These are phyloP conservation scores for Penicillium sumatraense DNA, from an alignment of 2,329 filamentous ascomycete genomes.

Conservation along the genomic window DNA sequence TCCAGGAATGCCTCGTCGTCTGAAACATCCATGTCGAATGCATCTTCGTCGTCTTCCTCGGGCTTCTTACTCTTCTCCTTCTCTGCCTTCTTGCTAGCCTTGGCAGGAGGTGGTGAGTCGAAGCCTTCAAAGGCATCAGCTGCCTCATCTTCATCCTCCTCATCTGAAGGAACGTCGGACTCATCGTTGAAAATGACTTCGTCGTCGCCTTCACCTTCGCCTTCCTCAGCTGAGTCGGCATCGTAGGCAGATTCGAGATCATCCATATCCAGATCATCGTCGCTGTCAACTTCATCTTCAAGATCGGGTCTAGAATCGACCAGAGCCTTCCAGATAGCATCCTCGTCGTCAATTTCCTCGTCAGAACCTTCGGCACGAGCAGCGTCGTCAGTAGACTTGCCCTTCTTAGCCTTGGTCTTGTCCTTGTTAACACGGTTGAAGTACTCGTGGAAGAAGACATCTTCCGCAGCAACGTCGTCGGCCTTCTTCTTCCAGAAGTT, in stretches of 20 bases:
- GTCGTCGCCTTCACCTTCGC: conserved; percentile 47
- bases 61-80: conserved; percentile 45
- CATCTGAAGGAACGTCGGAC: conserved; percentile 52
- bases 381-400: conserved; percentile 57
- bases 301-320: conserved; percentile 79
- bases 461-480: conserved; percentile 86
- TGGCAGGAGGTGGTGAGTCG: conserved; percentile 29
- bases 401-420: conserved; percentile 58
- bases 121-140: conserved; percentile 53
- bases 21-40: conserved; percentile 55
- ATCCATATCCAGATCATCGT: conserved; percentile 63
- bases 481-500: conserved; percentile 89
- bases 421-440: conserved; percentile 76
- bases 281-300: conserved; percentile 63
- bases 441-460: conserved; percentile 98
- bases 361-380: conserved; percentile 46
- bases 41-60: conserved; percentile 59
- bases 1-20: conserved; percentile 54
- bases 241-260: conserved; percentile 59
- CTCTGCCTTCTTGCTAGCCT: conserved; percentile 32
- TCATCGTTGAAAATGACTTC: conserved; percentile 55
- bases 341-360: conserved; percentile 65
- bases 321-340: conserved; percentile 90
- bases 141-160: conserved; percentile 45
- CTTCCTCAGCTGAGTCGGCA: conserved; percentile 51